phyloP scores from a whole-genome alignment of 305 asterid genomes.

The Coffea humblotiana region DNA sequence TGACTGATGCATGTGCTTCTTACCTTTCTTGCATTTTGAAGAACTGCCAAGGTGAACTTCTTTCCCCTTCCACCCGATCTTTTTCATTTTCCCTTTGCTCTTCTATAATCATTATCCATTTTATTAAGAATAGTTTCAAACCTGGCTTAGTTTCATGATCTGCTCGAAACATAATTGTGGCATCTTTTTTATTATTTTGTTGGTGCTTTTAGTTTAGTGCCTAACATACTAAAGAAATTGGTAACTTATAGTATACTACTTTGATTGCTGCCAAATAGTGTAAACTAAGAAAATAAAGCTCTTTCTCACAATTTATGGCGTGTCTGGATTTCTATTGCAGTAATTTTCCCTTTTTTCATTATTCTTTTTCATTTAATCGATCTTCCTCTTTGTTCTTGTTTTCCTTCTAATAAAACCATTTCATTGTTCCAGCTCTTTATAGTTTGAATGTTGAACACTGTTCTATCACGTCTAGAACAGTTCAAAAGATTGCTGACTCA shows the following conservation, averaged over 20 bases:
- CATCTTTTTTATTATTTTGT: background rate
- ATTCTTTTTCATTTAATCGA: background rate
- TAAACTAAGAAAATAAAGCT: background rate
- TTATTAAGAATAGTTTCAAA: no score
- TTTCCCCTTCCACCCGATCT: background rate
- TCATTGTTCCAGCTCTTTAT: conserved; percentile 74
- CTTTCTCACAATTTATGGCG: background rate
- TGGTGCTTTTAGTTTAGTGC: background rate
- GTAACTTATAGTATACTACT: background rate
- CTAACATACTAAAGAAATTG: background rate
- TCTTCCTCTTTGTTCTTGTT: background rate
- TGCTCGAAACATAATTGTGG: background rate
- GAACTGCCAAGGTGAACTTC: conserved; percentile 69
- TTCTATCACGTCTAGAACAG: conserved; percentile 84
- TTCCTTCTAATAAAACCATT: conserved; percentile 14
- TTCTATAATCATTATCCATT: background rate
- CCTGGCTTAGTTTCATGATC: background rate
- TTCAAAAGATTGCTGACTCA: conserved; percentile 84
- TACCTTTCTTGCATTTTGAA: conserved; percentile 72
- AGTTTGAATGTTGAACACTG: conserved; percentile 78
- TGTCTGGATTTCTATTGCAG: background rate
- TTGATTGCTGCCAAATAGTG: background rate
- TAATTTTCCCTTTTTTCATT: background rate
- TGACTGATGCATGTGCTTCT: conserved; percentile 90
- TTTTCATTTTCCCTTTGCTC: background rate